Base-by-base conservation (phyloP, 257 asterid species). In the Datura wrightii region DNA sequence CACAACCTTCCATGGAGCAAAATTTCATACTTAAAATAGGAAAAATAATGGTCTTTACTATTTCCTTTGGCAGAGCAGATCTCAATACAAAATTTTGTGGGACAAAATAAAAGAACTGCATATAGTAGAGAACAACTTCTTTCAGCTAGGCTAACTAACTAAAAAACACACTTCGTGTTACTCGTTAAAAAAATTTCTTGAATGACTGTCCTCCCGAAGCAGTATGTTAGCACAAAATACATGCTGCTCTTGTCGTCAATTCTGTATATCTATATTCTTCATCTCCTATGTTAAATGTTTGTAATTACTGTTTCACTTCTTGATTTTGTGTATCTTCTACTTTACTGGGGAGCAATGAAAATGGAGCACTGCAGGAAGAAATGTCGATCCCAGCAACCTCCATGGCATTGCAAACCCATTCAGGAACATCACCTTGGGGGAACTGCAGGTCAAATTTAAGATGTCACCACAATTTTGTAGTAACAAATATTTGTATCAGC, bases 341-440 rank as follows among this genome's bases (percentile, higher is more conserved):
- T 78, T 52, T 34, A 52, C 41, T 0, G 48, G 34, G 24, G 46
- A 14, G 0, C 8, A 80, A 67, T 54, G 87, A 79, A 83, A 84
- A 82, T 44, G 87, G 87, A 52, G 86, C 71, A 83, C 96, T 89
- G 80, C 98, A 92, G 2, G 92, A 90, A 42, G 97, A 91, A 86
- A 96, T 93, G 91, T 96, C 98, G 2, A 96, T 91, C 76, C 98
- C 98, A 50, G 98, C 98, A 56, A 96, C 99, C 89, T 96, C 99
- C 99, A 96, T 93, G 54, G 99, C 99, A 79, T 94, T 96, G 92
- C 98, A 93, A 16, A 96, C 99, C 99, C 99, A 96, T 82, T 90
- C 91, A 2, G 98, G 99, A 52, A 94, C 94, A 70, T 96, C 93
- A 6, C 97, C 97, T 84, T 91, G 70, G 0, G 99, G 99, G 83